Conservation (phyloP, 176 grass and related monocot species). For the Saccharum spontaneum region DNA sequence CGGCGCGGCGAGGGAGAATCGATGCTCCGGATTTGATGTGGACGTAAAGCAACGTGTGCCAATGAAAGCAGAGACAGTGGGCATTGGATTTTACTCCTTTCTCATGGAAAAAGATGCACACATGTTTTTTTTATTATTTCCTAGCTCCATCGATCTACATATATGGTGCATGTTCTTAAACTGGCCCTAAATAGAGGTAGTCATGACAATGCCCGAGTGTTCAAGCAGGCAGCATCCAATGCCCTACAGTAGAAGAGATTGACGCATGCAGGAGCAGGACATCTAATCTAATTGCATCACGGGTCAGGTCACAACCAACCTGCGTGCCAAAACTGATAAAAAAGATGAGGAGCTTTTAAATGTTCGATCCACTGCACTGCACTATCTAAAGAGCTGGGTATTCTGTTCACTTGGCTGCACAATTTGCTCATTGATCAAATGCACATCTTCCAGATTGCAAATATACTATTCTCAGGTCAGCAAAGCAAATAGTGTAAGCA, state of each 20-base stretch:
- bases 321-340: constrained; percentile 35
- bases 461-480: constrained; percentile 34
- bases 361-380: constrained; percentile 21
- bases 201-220: too few relatives aligned
- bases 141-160: not conserved
- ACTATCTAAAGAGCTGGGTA: constrained; percentile 23
- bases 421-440: constrained; percentile 22
- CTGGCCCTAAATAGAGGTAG: too few relatives aligned
- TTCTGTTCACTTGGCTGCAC: constrained; percentile 30
- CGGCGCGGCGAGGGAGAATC: constrained; percentile 14
- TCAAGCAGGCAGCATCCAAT: constrained; percentile 34
- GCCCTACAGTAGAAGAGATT: constrained; percentile 39
- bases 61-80: constrained; percentile 52
- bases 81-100: constrained; percentile 48
- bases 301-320: not conserved
- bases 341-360: constrained; percentile 6
- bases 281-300: not conserved
- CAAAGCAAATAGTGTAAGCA: not conserved
- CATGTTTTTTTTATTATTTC: not conserved
- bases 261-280: not conserved
- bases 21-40: constrained; percentile 52
- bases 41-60: constrained; percentile 39
- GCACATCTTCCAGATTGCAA: constrained; percentile 37
- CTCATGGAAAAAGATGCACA: not conserved
- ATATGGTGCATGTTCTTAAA: too few relatives aligned